phyloP scores from a whole-genome alignment of 1,139 yeast genomes.

The Suhomyces kunorum region DNA sequence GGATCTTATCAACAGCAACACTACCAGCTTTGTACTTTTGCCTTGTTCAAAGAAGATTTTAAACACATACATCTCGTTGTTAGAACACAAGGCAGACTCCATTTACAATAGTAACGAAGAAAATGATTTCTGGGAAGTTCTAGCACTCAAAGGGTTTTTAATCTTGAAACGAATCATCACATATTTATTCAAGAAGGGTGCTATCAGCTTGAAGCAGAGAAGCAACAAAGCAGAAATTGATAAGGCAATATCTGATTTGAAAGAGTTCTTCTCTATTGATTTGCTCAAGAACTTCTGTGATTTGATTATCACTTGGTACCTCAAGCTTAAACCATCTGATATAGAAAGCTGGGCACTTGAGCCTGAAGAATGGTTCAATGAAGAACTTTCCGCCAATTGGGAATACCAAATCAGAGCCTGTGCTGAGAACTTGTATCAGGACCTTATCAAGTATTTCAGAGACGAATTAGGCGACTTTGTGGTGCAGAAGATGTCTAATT shows the following conservation, averaged over 20 bases:
- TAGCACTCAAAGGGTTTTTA: conserved; percentile 69
- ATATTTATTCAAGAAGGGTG: conserved; percentile 65
- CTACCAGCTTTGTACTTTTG: conserved; percentile 70
- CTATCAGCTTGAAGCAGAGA: conserved; percentile 62
- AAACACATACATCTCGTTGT: conserved; percentile 55
- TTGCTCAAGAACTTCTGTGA: conserved; percentile 62
- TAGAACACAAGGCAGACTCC: conserved; percentile 62
- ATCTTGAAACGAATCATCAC: conserved; percentile 66
- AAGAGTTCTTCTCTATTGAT: conserved; percentile 56
- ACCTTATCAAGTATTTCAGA: conserved; percentile 65
- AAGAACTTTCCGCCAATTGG: conserved; percentile 75
- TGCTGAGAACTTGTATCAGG: conserved; percentile 83
- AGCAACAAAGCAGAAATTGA: conserved; percentile 64
- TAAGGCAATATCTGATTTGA: conserved; percentile 53
- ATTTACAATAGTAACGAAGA: conserved; percentile 58
- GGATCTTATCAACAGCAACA: conserved; percentile 55
- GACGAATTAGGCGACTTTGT: conserved; percentile 62
- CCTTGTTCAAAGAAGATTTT: conserved; percentile 65
- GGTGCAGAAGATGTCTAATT: conserved; percentile 60
- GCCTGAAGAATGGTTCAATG: conserved; percentile 92
- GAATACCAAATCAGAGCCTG: conserved; percentile 86
- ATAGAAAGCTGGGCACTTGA: conserved; percentile 78
- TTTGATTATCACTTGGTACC: conserved; percentile 68
- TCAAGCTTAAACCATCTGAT: conserved; percentile 72
- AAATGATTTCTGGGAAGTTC: conserved; percentile 69